Percentiles rank a stretch among this genome's conserved stretches.
These are phyloP conservation scores for Chlamydomonas sp. DNA, from an alignment of 139 green algal species.

Conservation along the genomic window DNA sequence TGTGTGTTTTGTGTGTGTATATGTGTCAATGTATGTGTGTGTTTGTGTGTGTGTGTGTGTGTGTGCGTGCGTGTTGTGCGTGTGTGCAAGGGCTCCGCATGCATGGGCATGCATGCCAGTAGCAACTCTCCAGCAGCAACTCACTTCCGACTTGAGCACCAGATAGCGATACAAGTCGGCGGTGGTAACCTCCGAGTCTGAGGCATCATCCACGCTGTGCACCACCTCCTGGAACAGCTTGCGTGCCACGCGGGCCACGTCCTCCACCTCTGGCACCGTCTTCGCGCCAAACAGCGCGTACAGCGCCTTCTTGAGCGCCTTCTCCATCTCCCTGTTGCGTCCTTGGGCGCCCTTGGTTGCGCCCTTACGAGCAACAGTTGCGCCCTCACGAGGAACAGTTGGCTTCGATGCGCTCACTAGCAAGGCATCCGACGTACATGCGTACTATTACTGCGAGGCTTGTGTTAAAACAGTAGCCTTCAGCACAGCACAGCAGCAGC, in stretches of 20 bases:
- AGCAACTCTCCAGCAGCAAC: too few species aligned
- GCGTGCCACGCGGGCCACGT: background rate
- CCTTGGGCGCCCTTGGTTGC: too few species aligned
- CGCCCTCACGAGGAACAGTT: background rate
- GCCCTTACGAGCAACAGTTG: background rate
- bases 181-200: background rate
- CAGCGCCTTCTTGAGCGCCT: conserved; percentile 12
- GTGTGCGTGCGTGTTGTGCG: too few species aligned
- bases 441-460: background rate
- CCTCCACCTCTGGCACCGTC: background rate
- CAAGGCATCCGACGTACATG: too few species aligned
- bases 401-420: background rate
- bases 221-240: conserved; percentile 3
- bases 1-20: too few species aligned
- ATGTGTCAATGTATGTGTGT: too few species aligned
- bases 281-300: conserved; percentile 1
- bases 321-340: background rate
- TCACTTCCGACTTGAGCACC: too few species aligned
- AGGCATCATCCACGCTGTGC: background rate
- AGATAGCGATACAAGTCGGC: conserved; percentile 10
- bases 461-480: background rate
- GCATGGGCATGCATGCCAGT: too few species aligned
- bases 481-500: too few species aligned
- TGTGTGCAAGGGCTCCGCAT: too few species aligned
- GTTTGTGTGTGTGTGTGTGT: too few species aligned